These are phyloP conservation scores for Globisporangium megalacanthum DNA, from an alignment of 352 stramenopile species.

Conservation along the genomic window DNA sequence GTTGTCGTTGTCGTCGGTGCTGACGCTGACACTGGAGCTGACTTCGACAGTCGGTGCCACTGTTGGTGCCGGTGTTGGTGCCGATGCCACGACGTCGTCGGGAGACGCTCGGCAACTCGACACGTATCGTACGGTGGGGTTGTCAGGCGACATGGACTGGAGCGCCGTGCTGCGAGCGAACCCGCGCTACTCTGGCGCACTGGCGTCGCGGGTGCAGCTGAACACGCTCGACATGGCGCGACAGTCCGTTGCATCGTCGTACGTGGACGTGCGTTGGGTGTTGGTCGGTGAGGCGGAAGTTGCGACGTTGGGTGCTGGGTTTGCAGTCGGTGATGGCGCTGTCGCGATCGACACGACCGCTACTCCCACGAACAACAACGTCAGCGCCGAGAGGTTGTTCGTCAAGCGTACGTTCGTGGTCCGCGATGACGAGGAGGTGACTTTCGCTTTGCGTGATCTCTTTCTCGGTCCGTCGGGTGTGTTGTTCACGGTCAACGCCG, in stretches of 20 bases:
- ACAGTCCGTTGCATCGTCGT: slow-evolving; percentile 9
- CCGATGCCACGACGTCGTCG: too few relatives aligned
- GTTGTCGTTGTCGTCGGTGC: too few relatives aligned
- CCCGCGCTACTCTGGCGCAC: slow-evolving; percentile 12
- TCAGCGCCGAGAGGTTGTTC: neutral
- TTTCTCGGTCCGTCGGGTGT: too few relatives aligned
- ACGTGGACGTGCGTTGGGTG: slow-evolving; percentile 12
- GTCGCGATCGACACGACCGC: neutral
- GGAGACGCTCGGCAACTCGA: neutral
- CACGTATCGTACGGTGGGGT: neutral
- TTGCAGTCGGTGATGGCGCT: neutral
- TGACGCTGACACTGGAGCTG: too few relatives aligned
- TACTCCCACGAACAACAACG: neutral
- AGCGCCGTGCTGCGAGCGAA: neutral
- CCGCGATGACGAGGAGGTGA: slow-evolving; percentile 35
- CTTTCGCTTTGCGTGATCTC: too few relatives aligned
- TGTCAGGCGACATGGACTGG: slow-evolving; percentile 1
- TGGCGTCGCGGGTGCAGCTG: slow-evolving; percentile 13
- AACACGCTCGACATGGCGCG: slow-evolving; percentile 17
- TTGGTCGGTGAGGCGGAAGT: slow-evolving; percentile 19
- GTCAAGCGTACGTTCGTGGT: slow-evolving; percentile 23
- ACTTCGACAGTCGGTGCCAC: too few relatives aligned
- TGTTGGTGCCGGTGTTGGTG: too few relatives aligned
- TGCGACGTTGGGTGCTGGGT: slow-evolving; percentile 14
- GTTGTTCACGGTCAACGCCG: too few relatives aligned